phyloP scores from a whole-genome alignment of 2,329 filamentous ascomycete species.

The Aspergillus clavatus region DNA sequence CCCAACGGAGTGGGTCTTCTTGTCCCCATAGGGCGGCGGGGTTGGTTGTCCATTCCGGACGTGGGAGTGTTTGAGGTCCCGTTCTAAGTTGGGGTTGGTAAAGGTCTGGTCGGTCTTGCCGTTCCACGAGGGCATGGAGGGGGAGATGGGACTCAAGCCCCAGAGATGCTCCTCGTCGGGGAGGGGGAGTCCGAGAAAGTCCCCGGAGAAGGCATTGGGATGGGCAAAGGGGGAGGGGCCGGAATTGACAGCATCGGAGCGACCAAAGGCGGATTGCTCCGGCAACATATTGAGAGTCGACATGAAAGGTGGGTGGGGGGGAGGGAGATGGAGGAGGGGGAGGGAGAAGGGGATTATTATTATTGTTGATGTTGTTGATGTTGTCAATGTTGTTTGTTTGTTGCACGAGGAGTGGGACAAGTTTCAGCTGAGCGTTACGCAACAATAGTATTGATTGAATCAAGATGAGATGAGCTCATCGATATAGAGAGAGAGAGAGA shows the following conservation, averaged over 20 bases:
- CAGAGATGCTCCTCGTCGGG: constrained; percentile 30
- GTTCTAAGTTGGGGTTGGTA: constrained; percentile 23
- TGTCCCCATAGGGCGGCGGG: constrained; percentile 32
- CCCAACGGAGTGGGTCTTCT: constrained; percentile 3
- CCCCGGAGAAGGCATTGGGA: constrained; percentile 19
- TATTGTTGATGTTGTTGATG: no score
- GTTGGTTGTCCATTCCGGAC: constrained; percentile 38
- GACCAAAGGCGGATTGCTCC: constrained; percentile 15
- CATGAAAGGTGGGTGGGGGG: constrained; percentile 13
- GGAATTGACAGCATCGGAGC: constrained; percentile 11
- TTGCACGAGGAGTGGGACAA: neutral
- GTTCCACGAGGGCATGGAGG: constrained; percentile 24
- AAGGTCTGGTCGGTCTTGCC: constrained; percentile 23
- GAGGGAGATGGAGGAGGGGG: no score
- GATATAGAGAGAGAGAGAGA: neutral
- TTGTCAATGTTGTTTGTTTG: no score
- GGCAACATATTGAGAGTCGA: constrained; percentile 20
- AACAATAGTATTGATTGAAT: neutral
- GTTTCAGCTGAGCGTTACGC: neutral
- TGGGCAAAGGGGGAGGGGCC: constrained; percentile 5
- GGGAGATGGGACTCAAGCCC: constrained; percentile 28
- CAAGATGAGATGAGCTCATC: neutral
- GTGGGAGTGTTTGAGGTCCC: constrained; percentile 31
- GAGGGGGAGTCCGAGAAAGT: constrained; percentile 27
- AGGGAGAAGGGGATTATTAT: no score